A percentile compares a stretch with the other conserved stretches of the same genome.
Evolutionary conservation across 2,329 filamentous ascomycete species (phyloP).

Genomic region (Xylaria hypoxylon): DNA sequence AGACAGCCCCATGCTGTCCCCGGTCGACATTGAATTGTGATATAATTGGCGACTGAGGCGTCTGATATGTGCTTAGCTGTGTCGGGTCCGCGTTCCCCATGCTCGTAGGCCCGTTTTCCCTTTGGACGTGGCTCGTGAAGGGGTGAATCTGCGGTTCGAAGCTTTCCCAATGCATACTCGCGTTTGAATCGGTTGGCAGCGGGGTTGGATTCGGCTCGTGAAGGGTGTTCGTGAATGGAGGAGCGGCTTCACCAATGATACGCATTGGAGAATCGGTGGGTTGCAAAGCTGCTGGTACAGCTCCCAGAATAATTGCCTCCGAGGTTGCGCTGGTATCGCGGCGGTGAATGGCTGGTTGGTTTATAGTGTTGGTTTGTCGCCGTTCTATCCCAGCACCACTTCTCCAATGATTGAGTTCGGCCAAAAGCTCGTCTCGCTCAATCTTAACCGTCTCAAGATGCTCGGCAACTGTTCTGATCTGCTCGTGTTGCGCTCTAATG

Average conservation of each 20-base stretch:
- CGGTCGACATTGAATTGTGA: slow-evolving; percentile 30
- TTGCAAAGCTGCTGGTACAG: slow-evolving; percentile 24
- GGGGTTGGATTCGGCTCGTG: slow-evolving; percentile 26
- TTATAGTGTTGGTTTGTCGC: slow-evolving; percentile 32
- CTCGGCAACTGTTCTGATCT: slow-evolving; percentile 36
- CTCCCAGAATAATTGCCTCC: slow-evolving; percentile 27
- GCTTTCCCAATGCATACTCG: slow-evolving; percentile 34
- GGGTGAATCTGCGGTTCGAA: slow-evolving; percentile 35
- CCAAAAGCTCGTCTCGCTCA: slow-evolving; percentile 42
- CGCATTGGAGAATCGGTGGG: slow-evolving; percentile 27
- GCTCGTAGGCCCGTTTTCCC: slow-evolving; percentile 13
- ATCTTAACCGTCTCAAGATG: slow-evolving; percentile 35
- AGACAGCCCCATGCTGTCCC: slow-evolving; percentile 31
- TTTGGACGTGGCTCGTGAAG: slow-evolving; percentile 31
- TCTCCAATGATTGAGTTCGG: slow-evolving; percentile 44
- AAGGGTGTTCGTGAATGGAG: slow-evolving; percentile 25
- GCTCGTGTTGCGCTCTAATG: slow-evolving; percentile 45
- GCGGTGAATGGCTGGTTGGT: slow-evolving; percentile 20
- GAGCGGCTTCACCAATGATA: slow-evolving; percentile 26
- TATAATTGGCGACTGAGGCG: slow-evolving; percentile 21
- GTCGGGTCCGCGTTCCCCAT: slow-evolving; percentile 24
- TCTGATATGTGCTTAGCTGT: slow-evolving; percentile 25
- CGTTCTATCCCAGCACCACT: slow-evolving; percentile 40
- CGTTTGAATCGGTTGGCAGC: slow-evolving; percentile 16
- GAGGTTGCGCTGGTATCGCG: slow-evolving; percentile 19